phyloP scores from a whole-genome alignment of 2,329 filamentous ascomycete genomes.

The Exophiala dermatitidis region DNA sequence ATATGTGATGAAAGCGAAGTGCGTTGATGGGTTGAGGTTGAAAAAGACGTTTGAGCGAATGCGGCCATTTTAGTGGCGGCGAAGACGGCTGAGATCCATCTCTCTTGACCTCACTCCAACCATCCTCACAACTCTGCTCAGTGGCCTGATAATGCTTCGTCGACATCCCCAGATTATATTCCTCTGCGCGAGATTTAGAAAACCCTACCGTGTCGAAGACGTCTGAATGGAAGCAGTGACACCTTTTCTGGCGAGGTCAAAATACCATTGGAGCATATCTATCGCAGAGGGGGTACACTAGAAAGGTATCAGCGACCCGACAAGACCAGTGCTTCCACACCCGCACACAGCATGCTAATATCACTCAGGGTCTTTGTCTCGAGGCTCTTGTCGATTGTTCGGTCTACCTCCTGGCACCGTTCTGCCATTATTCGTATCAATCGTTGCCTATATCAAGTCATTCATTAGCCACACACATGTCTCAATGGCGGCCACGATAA shows the following conservation, averaged over 20 bases:
- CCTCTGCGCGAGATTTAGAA: conserved; percentile 10
- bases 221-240: conserved; percentile 1
- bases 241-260: neutral
- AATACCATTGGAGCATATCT: conserved; percentile 17
- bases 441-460: conserved; percentile 19
- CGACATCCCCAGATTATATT: conserved; percentile 3
- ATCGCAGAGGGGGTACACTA: conserved; percentile 4
- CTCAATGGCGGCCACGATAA: conserved; percentile 13
- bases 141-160: conserved; percentile 18
- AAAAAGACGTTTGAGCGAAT: conserved; percentile 1
- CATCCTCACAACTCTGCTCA: conserved; percentile 5
- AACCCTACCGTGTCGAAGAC: neutral
- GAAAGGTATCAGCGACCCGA: conserved; percentile 9
- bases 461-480: conserved; percentile 13
- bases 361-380: conserved; percentile 5
- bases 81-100: conserved; percentile 9
- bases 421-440: conserved; percentile 5
- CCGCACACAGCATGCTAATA: conserved; percentile 11
- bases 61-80: conserved; percentile 18
- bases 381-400: conserved; percentile 13
- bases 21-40: conserved; percentile 16
- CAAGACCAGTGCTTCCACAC: neutral
- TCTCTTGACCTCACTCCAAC: conserved; percentile 11
- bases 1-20: neutral
- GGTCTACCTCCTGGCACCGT: conserved; percentile 10